A percentile compares a stretch with the other conserved stretches of the same genome.
phyloP scores from a whole-genome alignment of 1,139 yeast species.

The Saccharomyces hybrid region DNA sequence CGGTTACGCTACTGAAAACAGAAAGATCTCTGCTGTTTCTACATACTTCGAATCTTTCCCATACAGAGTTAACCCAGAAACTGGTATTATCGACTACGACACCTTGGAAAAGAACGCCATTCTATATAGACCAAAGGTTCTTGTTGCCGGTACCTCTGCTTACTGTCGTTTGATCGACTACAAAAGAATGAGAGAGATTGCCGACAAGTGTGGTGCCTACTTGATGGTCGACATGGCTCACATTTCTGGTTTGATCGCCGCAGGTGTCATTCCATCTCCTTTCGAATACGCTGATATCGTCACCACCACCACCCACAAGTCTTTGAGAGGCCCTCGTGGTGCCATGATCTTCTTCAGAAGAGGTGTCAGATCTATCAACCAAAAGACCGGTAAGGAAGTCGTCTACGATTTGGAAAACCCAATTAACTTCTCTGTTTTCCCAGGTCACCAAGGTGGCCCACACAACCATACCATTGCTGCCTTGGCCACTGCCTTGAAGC shows the following conservation, averaged over 20 bases:
- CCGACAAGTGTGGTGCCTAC: constrained; percentile 95
- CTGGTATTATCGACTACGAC: constrained; percentile 94
- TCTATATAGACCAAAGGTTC: constrained; percentile 87
- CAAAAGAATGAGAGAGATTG: constrained; percentile 91
- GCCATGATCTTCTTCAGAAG: constrained; percentile 98
- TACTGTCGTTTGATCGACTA: constrained; percentile 93
- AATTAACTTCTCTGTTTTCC: constrained; percentile 97
- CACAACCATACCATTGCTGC: constrained; percentile 98
- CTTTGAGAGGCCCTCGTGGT: constrained; percentile 98
- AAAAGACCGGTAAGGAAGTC: constrained; percentile 87
- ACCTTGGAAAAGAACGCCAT: constrained; percentile 84
- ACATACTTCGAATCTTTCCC: constrained; percentile 99
- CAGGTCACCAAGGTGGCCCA: constrained; percentile 99
- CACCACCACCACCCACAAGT: constrained; percentile 97
- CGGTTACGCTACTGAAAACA: constrained; percentile 93
- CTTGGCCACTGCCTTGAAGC: constrained; percentile 91
- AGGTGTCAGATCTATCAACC: constrained; percentile 83
- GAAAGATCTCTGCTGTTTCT: constrained; percentile 92
- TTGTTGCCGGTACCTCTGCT: constrained; percentile 97
- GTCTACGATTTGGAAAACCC: constrained; percentile 87
- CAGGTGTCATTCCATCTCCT: constrained; percentile 94
- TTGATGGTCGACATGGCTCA: constrained; percentile 98
- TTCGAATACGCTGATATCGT: constrained; percentile 95
- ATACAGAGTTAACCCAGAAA: constrained; percentile 81
- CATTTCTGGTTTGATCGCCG: constrained; percentile 91